These are phyloP conservation scores for Hortiboletus campestris DNA, from an alignment of 768 basidiomycete species.

Conservation along the genomic window DNA sequence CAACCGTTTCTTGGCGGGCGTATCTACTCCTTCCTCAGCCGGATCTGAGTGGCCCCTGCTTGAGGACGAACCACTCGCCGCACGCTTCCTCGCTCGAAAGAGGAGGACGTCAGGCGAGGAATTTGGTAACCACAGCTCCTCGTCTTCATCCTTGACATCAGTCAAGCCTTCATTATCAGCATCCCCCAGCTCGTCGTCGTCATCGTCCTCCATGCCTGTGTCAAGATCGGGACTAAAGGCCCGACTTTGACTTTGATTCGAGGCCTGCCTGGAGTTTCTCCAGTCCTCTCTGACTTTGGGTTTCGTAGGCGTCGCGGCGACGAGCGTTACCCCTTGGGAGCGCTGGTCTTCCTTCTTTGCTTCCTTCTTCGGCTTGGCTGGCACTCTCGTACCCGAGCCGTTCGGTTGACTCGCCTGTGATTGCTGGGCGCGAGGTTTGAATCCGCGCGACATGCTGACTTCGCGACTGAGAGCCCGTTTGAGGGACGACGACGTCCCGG, in stretches of 20 bases:
- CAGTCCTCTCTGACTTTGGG: slow-evolving; percentile 17
- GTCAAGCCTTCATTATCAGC: slow-evolving; percentile 5
- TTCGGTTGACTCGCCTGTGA: slow-evolving; percentile 14
- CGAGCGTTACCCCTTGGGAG: slow-evolving; percentile 37
- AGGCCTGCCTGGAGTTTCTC: slow-evolving; percentile 3
- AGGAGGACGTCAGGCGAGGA: slow-evolving; percentile 44
- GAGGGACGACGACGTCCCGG: slow-evolving; percentile 40
- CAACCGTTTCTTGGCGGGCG: slow-evolving; percentile 28
- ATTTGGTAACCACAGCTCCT: slow-evolving; percentile 40
- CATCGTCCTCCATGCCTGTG: background rate
- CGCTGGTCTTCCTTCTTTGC: slow-evolving; percentile 2
- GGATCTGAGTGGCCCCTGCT: slow-evolving; percentile 21
- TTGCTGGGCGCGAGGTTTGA: slow-evolving; percentile 44
- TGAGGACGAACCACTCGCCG: slow-evolving; percentile 25
- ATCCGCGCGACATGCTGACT: slow-evolving; percentile 73
- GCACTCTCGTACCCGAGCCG: slow-evolving; percentile 16
- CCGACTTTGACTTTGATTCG: slow-evolving; percentile 10
- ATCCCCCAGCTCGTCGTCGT: background rate
- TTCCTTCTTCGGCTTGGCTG: slow-evolving; percentile 7
- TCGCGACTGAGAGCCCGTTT: slow-evolving; percentile 63
- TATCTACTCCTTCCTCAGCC: slow-evolving; percentile 13
- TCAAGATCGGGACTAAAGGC: slow-evolving; percentile 4
- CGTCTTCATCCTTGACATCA: slow-evolving; percentile 28
- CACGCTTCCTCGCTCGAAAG: slow-evolving; percentile 28
- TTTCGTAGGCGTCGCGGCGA: slow-evolving; percentile 56